These are phyloP conservation scores for Corniculantispora saksenae DNA, from an alignment of 2,329 filamentous ascomycete species.

Conservation along the genomic window DNA sequence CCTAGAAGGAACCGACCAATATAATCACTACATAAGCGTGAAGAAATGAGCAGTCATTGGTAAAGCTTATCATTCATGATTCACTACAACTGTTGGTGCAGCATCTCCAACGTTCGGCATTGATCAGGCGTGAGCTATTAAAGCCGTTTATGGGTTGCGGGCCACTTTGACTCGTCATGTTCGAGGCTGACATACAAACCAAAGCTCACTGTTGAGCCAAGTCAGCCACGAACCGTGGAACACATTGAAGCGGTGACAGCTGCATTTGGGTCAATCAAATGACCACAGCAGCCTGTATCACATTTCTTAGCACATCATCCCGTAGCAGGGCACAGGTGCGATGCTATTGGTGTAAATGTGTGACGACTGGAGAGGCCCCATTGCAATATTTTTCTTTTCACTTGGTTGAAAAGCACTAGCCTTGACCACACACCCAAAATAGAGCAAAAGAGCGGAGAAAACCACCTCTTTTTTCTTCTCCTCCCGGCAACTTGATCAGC, in stretches of 20 bases:
- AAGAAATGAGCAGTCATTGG: too few species aligned
- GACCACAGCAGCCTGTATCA: not conserved
- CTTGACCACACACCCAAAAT: not conserved
- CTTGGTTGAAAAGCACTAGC: not conserved
- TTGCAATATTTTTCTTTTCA: not conserved
- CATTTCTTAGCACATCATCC: not conserved
- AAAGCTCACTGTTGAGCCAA: not conserved
- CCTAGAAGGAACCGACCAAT: too few species aligned
- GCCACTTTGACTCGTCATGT: not conserved
- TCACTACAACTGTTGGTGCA: too few species aligned
- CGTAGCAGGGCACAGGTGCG: not conserved
- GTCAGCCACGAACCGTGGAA: not conserved
- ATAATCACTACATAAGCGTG: too few species aligned
- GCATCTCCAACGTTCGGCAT: too few species aligned
- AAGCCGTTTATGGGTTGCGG: not conserved
- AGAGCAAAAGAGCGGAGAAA: not conserved
- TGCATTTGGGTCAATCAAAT: not conserved
- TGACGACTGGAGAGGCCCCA: not conserved
- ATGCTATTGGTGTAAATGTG: conserved; percentile 2
- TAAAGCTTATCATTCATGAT: too few species aligned
- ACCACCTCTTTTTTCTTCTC: not conserved
- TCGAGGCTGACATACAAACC: not conserved
- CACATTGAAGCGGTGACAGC: not conserved
- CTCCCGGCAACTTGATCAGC: not conserved
- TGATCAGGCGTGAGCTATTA: not conserved